Evolutionary conservation across 192 early-diverging fungal genomes (phyloP).

Genomic region (Kappamyces sp.): DNA sequence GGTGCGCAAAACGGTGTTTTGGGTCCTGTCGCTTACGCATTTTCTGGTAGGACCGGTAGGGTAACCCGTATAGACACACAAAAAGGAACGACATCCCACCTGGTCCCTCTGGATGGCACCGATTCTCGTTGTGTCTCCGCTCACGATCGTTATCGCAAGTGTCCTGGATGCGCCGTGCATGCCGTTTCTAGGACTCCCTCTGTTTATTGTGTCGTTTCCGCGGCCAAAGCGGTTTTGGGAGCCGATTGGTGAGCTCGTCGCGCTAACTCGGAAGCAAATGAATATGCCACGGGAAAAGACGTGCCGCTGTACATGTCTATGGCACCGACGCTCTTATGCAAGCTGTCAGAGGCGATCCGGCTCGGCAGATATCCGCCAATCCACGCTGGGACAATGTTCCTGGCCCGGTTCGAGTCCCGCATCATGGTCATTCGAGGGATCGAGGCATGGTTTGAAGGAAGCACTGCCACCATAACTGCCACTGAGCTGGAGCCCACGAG

Average conservation of each 20-base stretch:
- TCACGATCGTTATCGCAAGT: conserved; percentile 21
- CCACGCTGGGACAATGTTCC: conserved; percentile 8
- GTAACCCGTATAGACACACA: conserved; percentile 4
- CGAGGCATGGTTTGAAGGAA: conserved; percentile 34
- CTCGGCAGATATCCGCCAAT: conserved; percentile 15
- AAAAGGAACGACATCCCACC: conserved; percentile 18
- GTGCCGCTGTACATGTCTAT: conserved; percentile 28
- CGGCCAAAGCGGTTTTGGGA: conserved; percentile 35
- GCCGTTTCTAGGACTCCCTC: conserved; percentile 31
- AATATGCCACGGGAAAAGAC: conserved; percentile 26
- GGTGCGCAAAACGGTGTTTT: conserved; percentile 14
- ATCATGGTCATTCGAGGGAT: conserved; percentile 29
- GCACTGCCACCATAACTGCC: conserved; percentile 22
- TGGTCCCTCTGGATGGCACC: conserved; percentile 16
- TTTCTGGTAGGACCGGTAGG: conserved; percentile 16
- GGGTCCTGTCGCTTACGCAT: conserved; percentile 3
- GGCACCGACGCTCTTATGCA: conserved; percentile 25
- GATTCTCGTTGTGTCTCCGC: conserved; percentile 19
- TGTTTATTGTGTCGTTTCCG: conserved; percentile 38
- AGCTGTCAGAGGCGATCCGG: conserved; percentile 15
- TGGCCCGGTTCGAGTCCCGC: conserved; percentile 30
- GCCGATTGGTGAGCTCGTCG: conserved; percentile 18
- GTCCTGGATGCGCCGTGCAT: conserved; percentile 33
- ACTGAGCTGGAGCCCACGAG: conserved; percentile 38
- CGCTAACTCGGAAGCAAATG: conserved; percentile 15